These are phyloP conservation scores for Xylaria cubensis DNA, from an alignment of 495 filamentous ascomycete genomes.

Conservation along the genomic window DNA sequence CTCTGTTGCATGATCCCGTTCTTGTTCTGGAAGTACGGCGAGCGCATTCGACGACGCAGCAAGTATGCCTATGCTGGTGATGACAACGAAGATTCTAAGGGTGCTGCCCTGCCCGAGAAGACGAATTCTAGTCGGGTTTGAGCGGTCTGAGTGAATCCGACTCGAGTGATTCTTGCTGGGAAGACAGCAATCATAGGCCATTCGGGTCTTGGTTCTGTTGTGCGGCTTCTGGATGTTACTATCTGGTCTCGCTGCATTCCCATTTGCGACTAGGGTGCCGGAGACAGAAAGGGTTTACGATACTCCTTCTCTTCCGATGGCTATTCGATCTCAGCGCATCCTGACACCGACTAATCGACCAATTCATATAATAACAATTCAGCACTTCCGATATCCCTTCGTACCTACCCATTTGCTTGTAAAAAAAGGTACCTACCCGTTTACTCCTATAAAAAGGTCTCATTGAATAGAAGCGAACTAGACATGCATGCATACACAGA, in stretches of 20 bases:
- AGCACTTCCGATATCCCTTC: background rate
- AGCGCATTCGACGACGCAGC: constrained; percentile 65
- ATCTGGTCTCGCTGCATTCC: background rate
- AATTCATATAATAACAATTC: background rate
- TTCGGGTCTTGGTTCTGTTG: background rate
- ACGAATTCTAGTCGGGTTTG: constrained; percentile 1
- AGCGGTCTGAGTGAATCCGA: background rate
- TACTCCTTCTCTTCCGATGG: background rate
- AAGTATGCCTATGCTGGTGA: constrained; percentile 69
- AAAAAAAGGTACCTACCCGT: no score
- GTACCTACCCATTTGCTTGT: background rate
- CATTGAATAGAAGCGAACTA: background rate
- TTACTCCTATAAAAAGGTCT: background rate
- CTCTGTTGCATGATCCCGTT: constrained; percentile 79
- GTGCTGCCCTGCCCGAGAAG: background rate
- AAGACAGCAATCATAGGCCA: background rate
- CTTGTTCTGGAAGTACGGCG: constrained; percentile 78
- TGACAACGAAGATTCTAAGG: constrained; percentile 42
- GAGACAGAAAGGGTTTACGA: background rate
- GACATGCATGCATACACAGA: background rate
- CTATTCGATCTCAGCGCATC: background rate
- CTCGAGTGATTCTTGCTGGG: background rate
- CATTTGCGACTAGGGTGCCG: background rate
- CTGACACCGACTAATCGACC: background rate
- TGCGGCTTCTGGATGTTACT: background rate